These are phyloP conservation scores for Candida sp. DNA, from an alignment of 1,139 yeast genomes.

Conservation along the genomic window DNA sequence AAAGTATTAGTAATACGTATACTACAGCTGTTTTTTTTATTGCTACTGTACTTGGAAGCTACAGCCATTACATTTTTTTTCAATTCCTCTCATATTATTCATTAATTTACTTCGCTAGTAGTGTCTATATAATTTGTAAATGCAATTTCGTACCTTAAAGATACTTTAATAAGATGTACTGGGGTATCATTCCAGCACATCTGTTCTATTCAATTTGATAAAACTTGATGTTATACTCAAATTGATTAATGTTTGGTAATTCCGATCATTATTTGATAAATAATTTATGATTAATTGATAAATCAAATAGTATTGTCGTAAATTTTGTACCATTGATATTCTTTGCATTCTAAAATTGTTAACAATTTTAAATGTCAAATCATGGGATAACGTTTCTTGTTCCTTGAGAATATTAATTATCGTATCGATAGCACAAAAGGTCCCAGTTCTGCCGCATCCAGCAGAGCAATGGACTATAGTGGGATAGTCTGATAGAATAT, in stretches of 20 bases:
- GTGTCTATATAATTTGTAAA: not conserved
- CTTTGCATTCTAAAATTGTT: conserved; percentile 67
- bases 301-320: conserved; percentile 70
- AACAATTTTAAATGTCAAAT: conserved; percentile 47
- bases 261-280: conserved; percentile 8
- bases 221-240: not conserved
- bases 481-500: conserved; percentile 24
- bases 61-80: no score
- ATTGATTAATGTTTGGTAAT: not conserved
- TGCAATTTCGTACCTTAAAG: no score
- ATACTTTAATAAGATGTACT: no score
- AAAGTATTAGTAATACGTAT: no score
- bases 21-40: no score
- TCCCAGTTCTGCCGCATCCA: conserved; percentile 92
- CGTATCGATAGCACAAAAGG: conserved; percentile 74
- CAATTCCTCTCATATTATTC: no score
- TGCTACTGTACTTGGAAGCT: no score
- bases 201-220: not conserved
- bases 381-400: conserved; percentile 13
- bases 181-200: not conserved
- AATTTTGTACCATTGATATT: conserved; percentile 79
- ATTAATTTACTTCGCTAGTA: not conserved
- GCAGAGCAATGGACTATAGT: conserved; percentile 83
- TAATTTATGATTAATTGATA: conserved; percentile 48
- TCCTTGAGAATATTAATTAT: conserved; percentile 43